Evolutionary conservation across 176 grass and related monocot species (phyloP), one percentile per base, ranked within the genome.

Genomic region (Bonia amplexicaulis): DNA sequence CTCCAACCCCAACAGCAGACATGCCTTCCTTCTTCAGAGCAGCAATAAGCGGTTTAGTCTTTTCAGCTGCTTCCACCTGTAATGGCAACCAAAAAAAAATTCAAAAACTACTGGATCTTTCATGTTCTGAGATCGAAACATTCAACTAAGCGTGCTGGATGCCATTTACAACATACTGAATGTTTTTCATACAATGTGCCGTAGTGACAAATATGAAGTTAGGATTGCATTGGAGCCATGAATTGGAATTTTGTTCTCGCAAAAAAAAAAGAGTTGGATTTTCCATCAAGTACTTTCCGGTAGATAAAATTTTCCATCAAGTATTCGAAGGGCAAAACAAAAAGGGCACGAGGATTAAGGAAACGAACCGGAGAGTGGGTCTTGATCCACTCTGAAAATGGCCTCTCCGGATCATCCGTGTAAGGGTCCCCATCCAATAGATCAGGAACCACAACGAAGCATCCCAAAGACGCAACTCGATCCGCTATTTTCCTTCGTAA

Each of bases 401-500:
- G 80, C 44, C 53, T 63, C 61, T 72, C 49, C 1, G 79, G 29
- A 80, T 89, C 87, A 26, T 86, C 78, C 12, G n/a, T 73, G 78
- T 69, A 92, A 61, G 90, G 88, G 44, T 92, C 93, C 2, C 88
- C 88, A 40, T 91, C 37, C 39, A 90, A 37, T 71, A 95, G 22
- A 82, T 95, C 90, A 7, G 93, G 93, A 80, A 91, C 93, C 65
- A 89, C 83, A 6, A 91, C 93, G 19, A 67, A 87, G 76, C 86
- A 95, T 23, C 93, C 90, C 12, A 20, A 14, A 9, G 51, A 48
- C 22, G 93, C 88, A 81, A 89, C 71, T 61, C 90, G 83, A 7
- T 95, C 90, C 41, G 93, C 93, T 64, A 92, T 84, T 82, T 90
- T 89, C 86, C 93, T 95, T 47, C 19, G 71, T 13, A 12, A 25